Conservation (phyloP, 164 flowering plant genomes). For the Dillenia suffruticosa region DNA sequence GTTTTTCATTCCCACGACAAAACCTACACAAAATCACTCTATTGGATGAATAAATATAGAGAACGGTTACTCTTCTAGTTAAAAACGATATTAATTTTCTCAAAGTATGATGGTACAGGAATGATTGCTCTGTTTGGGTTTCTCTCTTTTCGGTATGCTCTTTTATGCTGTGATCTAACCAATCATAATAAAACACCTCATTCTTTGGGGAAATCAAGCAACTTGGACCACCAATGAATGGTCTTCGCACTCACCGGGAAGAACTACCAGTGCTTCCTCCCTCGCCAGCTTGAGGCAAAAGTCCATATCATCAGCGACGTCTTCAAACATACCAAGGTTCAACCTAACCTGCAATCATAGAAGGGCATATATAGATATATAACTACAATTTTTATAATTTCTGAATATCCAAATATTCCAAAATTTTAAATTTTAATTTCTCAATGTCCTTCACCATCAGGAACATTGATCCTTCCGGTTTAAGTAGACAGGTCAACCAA, state of each 20-base stretch:
- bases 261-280: conserved; percentile 71
- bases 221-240: too few relatives aligned
- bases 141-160: too few relatives aligned
- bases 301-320: conserved; percentile 69
- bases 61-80: too few relatives aligned
- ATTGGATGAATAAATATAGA: too few relatives aligned
- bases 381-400: neutral
- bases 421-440: neutral
- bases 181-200: too few relatives aligned
- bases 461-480: conserved; percentile 84
- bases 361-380: neutral
- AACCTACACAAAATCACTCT: conserved; percentile 2
- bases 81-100: too few relatives aligned
- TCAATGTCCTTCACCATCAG: conserved; percentile 44
- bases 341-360: conserved; percentile 47
- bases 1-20: conserved; percentile 11
- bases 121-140: too few relatives aligned
- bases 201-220: too few relatives aligned
- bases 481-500: conserved; percentile 44
- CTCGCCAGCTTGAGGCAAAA: conserved; percentile 77
- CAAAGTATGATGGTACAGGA: too few relatives aligned
- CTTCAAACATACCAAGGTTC: conserved; percentile 42
- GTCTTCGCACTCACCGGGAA: conserved; percentile 54
- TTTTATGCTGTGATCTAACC: too few relatives aligned
- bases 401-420: too few relatives aligned